Conservation (phyloP, 2,329 filamentous ascomycete genomes). For the Cordyceps farinosa region DNA sequence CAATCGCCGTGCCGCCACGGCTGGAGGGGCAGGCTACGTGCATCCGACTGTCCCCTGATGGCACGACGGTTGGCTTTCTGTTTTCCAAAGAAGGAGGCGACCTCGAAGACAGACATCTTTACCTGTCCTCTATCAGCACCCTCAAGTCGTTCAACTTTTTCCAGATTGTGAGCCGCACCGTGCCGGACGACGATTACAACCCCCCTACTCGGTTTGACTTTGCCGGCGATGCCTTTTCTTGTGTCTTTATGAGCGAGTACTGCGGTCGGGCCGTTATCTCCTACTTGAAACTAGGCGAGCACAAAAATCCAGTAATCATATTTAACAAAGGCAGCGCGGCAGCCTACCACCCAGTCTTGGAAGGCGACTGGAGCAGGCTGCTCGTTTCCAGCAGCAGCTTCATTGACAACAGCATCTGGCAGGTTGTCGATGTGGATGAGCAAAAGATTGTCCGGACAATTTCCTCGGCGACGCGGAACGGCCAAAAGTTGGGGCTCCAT, state of each 20-base stretch:
- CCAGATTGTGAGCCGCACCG: constrained; percentile 7
- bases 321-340: constrained; percentile 27
- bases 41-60: constrained; percentile 37
- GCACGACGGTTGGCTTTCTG: constrained; percentile 34
- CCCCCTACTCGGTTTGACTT: constrained; percentile 35
- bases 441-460: constrained; percentile 26
- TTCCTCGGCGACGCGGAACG: constrained; percentile 31
- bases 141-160: constrained; percentile 13
- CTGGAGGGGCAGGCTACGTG: constrained; percentile 21
- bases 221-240: constrained; percentile 28
- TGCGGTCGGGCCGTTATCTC: constrained; percentile 34
- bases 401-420: constrained; percentile 37
- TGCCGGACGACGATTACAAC: constrained; percentile 25
- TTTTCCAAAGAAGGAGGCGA: constrained; percentile 25
- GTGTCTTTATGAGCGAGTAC: constrained; percentile 34
- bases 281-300: constrained; percentile 30
- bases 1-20: constrained; percentile 23
- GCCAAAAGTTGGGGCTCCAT: constrained; percentile 32
- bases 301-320: constrained; percentile 27
- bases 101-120: constrained; percentile 28
- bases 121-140: constrained; percentile 29
- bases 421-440: constrained; percentile 30
- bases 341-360: constrained; percentile 27
- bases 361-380: constrained; percentile 28
- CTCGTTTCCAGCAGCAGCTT: constrained; percentile 37